Base-by-base conservation (phyloP, 176 grass and related monocot genomes). In the Elaeis guineensis region DNA sequence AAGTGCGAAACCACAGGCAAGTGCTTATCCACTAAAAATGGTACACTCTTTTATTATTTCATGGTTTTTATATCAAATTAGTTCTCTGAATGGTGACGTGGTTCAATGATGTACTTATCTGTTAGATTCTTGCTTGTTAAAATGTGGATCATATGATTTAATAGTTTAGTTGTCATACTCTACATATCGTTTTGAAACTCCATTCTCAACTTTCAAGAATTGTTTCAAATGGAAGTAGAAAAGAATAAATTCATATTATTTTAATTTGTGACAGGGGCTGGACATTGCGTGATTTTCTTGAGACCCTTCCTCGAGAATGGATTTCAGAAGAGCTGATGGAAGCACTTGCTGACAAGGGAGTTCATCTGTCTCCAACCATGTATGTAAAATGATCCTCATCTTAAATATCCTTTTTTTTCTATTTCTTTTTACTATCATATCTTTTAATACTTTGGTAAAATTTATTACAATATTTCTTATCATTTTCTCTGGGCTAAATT, bases 321-420 rank as follows among this genome's bases (percentile, higher is more conserved):
- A 98, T 98, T 80, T 92, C 82, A 64, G 94, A 98, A 81, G 88
- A 92, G 56, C 72, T 98, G 62, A 89, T 98, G 82, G 94, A 98
- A 86, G 83, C 85, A 55, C 81, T 98, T 57, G 76, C 79, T 65
- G 84, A 86, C 44, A 98, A 83, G 81, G 94, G 88, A 68, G 84
- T 98, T 86, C 85, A 89, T 71, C 94, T 93, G 24, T 93, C 94
- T 29, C 85, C 94, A 74, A 98, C 88, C 61, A 82, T 89, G 94
- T 98, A 98, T 85, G 82, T 17, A 68, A 44, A 44, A 44, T 12
- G 35, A 44, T 12, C 8, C 11, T 44, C 35, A 44, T 44, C 35
- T 20, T 20, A 5, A 19, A 12, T 55, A 12, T 55, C 21, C 18
- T 21, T 55, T 55, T 55, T 55, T 20, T 9, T 17, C 5, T 55